Evolutionary conservation across 2,329 filamentous ascomycete species (phyloP).

Genomic region (Escovopsis sp.): DNA sequence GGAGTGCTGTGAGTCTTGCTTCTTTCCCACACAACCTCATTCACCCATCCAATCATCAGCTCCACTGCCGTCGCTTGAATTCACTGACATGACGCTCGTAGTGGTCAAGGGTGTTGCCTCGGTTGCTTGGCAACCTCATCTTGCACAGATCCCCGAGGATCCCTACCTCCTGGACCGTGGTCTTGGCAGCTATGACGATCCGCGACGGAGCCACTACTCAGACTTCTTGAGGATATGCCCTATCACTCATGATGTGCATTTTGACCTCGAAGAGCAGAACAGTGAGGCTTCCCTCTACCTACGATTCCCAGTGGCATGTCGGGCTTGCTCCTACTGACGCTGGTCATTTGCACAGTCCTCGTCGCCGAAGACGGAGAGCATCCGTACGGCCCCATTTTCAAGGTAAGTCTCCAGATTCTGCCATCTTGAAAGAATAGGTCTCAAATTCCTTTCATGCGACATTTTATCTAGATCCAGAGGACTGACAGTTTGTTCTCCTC

Average conservation of each 20-base stretch:
- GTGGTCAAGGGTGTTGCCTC: conserved; percentile 14
- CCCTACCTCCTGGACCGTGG: conserved; percentile 1
- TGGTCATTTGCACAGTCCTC: conserved; percentile 11
- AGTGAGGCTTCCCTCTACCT: conserved; percentile 7
- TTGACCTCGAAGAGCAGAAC: conserved; percentile 16
- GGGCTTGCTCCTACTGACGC: conserved; percentile 2
- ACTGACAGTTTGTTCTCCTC: not conserved
- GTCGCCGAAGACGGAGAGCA: conserved; percentile 7
- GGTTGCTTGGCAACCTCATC: conserved; percentile 12
- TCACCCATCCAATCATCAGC: not conserved
- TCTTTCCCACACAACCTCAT: not conserved
- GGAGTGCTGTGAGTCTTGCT: conserved; percentile 14
- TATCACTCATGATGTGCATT: conserved; percentile 14
- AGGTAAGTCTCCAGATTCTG: conserved; percentile 6
- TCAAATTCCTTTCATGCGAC: too few species aligned
- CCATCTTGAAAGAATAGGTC: not conserved
- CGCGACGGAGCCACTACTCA: not conserved
- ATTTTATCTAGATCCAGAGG: too few species aligned
- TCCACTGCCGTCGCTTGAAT: too few species aligned
- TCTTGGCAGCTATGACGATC: conserved; percentile 1
- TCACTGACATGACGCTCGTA: conserved; percentile 6
- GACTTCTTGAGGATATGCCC: conserved; percentile 2
- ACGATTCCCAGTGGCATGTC: not conserved
- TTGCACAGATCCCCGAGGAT: not conserved
- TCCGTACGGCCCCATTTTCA: conserved; percentile 10